A percentile compares a stretch with the other conserved stretches of the same genome.
Evolutionary conservation across 768 basidiomycete species (phyloP).

Genomic region (Termitomyces sp.): DNA sequence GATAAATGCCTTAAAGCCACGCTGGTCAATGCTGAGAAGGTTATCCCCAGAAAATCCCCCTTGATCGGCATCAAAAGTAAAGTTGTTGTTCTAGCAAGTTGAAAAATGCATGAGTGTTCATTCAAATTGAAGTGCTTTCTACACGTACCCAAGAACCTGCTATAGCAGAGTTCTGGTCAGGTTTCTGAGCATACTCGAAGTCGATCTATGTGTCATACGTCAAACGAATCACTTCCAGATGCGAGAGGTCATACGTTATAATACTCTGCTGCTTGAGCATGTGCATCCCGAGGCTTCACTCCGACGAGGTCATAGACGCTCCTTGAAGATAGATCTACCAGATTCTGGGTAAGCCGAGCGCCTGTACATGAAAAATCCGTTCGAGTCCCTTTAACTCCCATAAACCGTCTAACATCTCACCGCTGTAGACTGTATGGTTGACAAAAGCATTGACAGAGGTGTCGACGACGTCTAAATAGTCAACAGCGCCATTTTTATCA

Average conservation of each 20-base stretch:
- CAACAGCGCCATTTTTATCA: constrained; percentile 42
- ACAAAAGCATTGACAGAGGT: constrained; percentile 34
- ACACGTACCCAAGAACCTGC: constrained; percentile 56
- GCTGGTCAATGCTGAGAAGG: constrained; percentile 50
- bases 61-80: constrained; percentile 43
- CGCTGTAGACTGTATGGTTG: constrained; percentile 38
- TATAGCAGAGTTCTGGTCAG: constrained; percentile 59
- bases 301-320: constrained; percentile 51
- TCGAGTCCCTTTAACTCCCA: background rate
- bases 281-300: constrained; percentile 35
- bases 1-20: constrained; percentile 55
- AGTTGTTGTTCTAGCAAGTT: constrained; percentile 50
- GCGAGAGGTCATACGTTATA: constrained; percentile 29
- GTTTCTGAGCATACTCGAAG: constrained; percentile 54
- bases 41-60: constrained; percentile 59
- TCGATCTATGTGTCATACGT: constrained; percentile 24
- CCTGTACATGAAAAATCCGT: constrained; percentile 25
- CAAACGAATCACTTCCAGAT: background rate
- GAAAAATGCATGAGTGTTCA: background rate
- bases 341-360: constrained; percentile 33
- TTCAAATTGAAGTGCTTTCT: background rate
- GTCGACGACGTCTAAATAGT: constrained; percentile 43
- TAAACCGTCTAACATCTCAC: constrained; percentile 21
- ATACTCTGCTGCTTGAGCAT: constrained; percentile 54
- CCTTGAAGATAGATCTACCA: constrained; percentile 50